Base-by-base conservation (phyloP, 768 basidiomycete genomes). In the Leccinum subgranulosum region DNA sequence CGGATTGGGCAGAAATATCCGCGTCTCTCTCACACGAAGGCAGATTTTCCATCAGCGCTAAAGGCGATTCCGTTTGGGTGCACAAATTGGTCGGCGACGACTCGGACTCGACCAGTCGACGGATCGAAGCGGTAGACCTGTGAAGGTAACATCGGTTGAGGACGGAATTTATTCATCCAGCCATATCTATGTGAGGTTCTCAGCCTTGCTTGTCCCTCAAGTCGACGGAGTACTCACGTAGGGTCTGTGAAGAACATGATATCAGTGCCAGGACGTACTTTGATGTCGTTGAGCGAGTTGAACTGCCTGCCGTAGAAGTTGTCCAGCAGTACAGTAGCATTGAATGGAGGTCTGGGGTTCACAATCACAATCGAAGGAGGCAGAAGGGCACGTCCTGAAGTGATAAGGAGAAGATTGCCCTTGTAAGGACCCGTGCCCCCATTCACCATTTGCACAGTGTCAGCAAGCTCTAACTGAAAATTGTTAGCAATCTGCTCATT, bases 251-350 rank as follows among this genome's bases (percentile, higher is more conserved):
- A 91, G 74, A 87, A 91, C 3, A 92, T 60, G 46, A 81, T 81
- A 36, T 84, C 84, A 57, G 81, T 86, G 15, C 72, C 72, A 1
- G 87, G 88, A 51, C 90, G 85, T 1, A 90, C 75, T 63, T 87
- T 91, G 56, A 88, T 76, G 62, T 93, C 92, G 68, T 92, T 92
- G 41, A 92, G 69, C 1, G 90, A 90, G 69, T 89, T 91, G 75
- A 92, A 92, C 60, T 90, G 90, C 6, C 89, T 77, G 3, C 90
- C 90, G 64, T 82, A 88, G 73, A 80, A 90, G 73, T 91, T 92
- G 70, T 92, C 87, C 59, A 93, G 69, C 17, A 93, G 69, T 36
- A 88, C 79, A 0, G 87, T 90, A 4, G 80, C 73, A 56, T 91
- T 88, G 70, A 85, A 77, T 1, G 89, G 89, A 4, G 81, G 67